Conservation (phyloP, 2,329 filamentous ascomycete genomes). For the Dissoconium aciculare region DNA sequence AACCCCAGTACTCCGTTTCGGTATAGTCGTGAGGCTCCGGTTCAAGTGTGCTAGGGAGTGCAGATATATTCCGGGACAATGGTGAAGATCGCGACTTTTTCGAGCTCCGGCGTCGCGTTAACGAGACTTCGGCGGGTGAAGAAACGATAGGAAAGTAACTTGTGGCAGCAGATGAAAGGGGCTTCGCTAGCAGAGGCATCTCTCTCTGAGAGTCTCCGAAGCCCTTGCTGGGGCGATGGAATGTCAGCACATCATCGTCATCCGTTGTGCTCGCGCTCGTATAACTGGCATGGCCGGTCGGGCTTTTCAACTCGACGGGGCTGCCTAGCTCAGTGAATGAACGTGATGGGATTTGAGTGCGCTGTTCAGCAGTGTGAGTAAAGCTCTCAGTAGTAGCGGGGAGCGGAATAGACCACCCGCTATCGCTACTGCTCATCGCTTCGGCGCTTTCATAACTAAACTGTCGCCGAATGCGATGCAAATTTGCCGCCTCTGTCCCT, state of each 20-base stretch:
- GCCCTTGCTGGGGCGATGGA: slow-evolving; percentile 29
- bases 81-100: slow-evolving; percentile 14
- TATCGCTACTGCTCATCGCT: slow-evolving; percentile 17
- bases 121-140: slow-evolving; percentile 8
- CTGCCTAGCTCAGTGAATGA: slow-evolving; percentile 14
- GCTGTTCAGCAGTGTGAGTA: slow-evolving; percentile 17
- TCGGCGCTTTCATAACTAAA: slow-evolving; percentile 27
- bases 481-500: too few species aligned
- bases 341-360: slow-evolving; percentile 5
- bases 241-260: slow-evolving; percentile 62
- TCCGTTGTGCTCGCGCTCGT: slow-evolving; percentile 56
- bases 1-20: slow-evolving; percentile 96
- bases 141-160: slow-evolving; percentile 18
- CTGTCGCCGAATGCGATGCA: slow-evolving; percentile 5
- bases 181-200: slow-evolving; percentile 8
- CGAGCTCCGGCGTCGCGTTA: slow-evolving; percentile 10
- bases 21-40: slow-evolving; percentile 69
- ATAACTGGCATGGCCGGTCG: slow-evolving; percentile 41
- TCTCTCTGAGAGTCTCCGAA: slow-evolving; percentile 6
- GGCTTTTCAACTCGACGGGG: slow-evolving; percentile 20
- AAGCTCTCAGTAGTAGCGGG: slow-evolving; percentile 16
- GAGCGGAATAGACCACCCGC: slow-evolving; percentile 21
- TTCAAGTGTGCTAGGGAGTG: slow-evolving; percentile 9
- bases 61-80: slow-evolving; percentile 15
- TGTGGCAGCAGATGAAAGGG: slow-evolving; percentile 12